Evolutionary conservation across 108 stramenopile genomes (phyloP), one percentile per base, ranked within the genome.

Genomic region (Asterionellopsis glacialis): DNA sequence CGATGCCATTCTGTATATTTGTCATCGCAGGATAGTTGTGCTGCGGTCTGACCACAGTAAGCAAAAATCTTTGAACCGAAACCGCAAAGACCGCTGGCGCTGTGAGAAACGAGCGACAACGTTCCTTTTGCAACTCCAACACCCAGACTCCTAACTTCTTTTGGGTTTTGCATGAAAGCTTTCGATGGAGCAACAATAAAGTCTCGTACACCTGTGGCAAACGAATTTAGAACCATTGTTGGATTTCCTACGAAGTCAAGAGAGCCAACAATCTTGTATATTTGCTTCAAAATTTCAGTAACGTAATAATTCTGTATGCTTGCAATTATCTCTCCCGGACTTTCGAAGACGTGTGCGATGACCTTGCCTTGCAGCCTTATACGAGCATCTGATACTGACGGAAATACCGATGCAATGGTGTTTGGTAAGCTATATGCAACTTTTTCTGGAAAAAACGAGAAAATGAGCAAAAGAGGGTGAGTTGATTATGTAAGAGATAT

Each of bases 171-270:
- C 59, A 94, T 65, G 26, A 92, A 71, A 51, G 83, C 91, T 13
- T 60, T 55, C 14, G 95, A 91, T 9, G 97, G 97, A 52, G 90
- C 84, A 55, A 92, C 75, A 39, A 98, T 83, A 25, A 98, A 94
- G 63, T 98, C 97, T 25, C 83, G 75, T 19, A 96, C 87, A 11
- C 97, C 97, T 51, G 90, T 83, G 16, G 85, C 70, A 48, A 98
- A 76, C 9, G 83, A 87, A 33, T 73, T 95, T 45, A 96, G 61
- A 5, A 95, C 65, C 57, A 90, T 93, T 6, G 90, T 82, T 1
- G 97, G 97, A 53, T 96, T 96, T 0, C 97, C 96, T 55, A 98
- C 82, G 64, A 98, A 88, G 65, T 98, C 97, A 21, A 96, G 61
- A 12, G 93, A 93, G 10, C 95, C 97, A 12, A 96, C 78, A 47